These are phyloP conservation scores for Dipodascopsis tothii DNA, from an alignment of 805 yeast genomes.

Conservation along the genomic window DNA sequence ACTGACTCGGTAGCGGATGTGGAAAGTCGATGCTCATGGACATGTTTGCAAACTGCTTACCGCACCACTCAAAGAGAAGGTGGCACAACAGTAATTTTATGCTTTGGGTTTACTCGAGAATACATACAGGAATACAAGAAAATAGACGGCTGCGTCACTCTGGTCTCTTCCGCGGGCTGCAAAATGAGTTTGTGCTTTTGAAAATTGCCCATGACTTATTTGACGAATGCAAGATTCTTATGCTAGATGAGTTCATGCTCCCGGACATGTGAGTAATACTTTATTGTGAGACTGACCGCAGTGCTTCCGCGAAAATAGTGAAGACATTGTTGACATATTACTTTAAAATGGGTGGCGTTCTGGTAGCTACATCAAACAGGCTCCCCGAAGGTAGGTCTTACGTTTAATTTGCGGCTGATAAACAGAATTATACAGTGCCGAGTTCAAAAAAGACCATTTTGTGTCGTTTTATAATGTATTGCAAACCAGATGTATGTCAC, in stretches of 20 bases:
- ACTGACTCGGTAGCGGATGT: constrained; percentile 38
- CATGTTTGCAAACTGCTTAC: constrained; percentile 58
- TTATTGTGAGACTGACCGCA: background rate
- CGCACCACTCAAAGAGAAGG: constrained; percentile 54
- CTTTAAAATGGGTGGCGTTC: constrained; percentile 66
- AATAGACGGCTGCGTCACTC: constrained; percentile 1
- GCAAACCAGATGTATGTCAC: constrained; percentile 50
- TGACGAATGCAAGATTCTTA: constrained; percentile 47
- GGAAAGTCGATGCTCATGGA: constrained; percentile 72
- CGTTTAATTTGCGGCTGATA: background rate
- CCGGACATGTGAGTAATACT: constrained; percentile 47
- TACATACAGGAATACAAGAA: constrained; percentile 35
- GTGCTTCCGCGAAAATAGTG: constrained; percentile 61
- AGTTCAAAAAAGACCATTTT: constrained; percentile 53
- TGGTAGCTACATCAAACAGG: constrained; percentile 67
- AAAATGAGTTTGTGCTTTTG: constrained; percentile 56
- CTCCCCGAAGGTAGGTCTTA: constrained; percentile 46
- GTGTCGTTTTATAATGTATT: constrained; percentile 50
- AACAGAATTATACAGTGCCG: constrained; percentile 51
- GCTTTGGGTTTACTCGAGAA: constrained; percentile 57
- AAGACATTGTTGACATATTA: constrained; percentile 58
- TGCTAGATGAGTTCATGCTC: constrained; percentile 68
- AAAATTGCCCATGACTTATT: constrained; percentile 64
- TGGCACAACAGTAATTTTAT: constrained; percentile 69
- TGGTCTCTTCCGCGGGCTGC: constrained; percentile 34